phyloP scores from a whole-genome alignment of 345 rosid genomes.

The Ailanthus altissimus region DNA sequence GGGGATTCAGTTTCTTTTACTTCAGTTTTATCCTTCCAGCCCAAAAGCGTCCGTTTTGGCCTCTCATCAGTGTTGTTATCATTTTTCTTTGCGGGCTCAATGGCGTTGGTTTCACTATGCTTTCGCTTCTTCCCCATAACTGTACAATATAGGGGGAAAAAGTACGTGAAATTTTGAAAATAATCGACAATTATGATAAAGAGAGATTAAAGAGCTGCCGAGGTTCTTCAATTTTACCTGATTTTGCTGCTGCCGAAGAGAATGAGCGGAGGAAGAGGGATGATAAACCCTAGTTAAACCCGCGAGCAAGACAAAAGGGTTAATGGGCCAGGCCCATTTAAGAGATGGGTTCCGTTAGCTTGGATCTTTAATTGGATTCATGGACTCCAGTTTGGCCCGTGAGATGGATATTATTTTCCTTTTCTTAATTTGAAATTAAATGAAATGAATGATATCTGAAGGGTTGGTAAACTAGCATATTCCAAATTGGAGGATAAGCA shows the following conservation, averaged over 20 bases:
- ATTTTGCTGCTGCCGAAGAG: background rate
- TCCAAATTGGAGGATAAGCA: no score
- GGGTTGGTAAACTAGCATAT: no score
- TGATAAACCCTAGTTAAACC: slow-evolving; percentile 16
- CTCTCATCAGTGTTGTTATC: slow-evolving; percentile 50
- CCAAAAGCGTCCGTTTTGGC: slow-evolving; percentile 74
- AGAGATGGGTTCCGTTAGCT: background rate
- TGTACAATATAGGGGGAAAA: background rate
- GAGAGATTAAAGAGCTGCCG: background rate
- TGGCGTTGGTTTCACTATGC: slow-evolving; percentile 54
- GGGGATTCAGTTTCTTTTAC: slow-evolving; percentile 30
- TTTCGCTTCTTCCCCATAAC: slow-evolving; percentile 83
- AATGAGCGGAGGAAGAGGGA: background rate
- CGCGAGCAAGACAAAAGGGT: background rate
- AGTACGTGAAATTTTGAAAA: background rate
- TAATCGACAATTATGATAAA: background rate
- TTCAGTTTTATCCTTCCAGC: slow-evolving; percentile 74
- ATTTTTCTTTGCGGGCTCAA: slow-evolving; percentile 49
- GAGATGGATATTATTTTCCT: background rate
- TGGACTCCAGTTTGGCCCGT: background rate
- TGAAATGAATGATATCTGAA: no score
- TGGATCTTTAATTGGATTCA: background rate
- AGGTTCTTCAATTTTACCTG: background rate
- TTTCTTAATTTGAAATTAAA: no score
- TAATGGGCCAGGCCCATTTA: background rate